These are phyloP conservation scores for Talaromyces stipitatus DNA, from an alignment of 495 filamentous ascomycete species.

Conservation along the genomic window DNA sequence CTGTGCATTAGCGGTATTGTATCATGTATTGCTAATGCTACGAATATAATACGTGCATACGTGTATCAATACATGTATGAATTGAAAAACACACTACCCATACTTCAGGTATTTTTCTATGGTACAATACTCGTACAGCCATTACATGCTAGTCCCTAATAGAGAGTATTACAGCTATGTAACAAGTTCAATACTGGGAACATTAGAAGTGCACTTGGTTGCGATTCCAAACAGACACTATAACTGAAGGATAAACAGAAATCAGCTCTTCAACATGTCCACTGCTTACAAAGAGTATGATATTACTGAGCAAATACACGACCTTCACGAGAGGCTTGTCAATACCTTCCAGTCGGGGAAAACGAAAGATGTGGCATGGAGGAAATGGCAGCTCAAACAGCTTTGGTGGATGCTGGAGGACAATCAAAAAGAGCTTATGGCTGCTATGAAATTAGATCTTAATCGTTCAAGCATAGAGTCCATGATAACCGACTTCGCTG, in stretches of 20 bases:
- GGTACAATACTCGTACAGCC: no score
- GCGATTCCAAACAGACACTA: no score
- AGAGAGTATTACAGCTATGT: no score
- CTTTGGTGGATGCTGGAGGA: constrained; percentile 54
- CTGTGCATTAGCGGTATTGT: background rate
- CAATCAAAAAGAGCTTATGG: constrained; percentile 53
- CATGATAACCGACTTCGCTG: constrained; percentile 54
- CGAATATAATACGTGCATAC: no score
- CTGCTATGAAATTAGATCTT: constrained; percentile 64
- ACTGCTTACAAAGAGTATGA: constrained; percentile 3
- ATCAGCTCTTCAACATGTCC: background rate
- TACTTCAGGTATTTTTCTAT: no score
- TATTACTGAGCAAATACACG: constrained; percentile 6
- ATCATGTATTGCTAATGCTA: background rate
- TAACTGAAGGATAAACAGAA: background rate
- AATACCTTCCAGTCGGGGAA: constrained; percentile 22
- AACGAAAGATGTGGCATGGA: constrained; percentile 32
- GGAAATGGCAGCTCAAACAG: constrained; percentile 42
- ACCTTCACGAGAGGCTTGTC: constrained; percentile 16
- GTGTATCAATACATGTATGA: background rate
- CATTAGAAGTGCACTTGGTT: no score
- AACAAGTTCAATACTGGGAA: no score
- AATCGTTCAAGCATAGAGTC: constrained; percentile 62
- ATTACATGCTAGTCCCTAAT: no score
- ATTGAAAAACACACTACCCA: no score